Conservation (phyloP, 176 grass and related monocot genomes). For the Cenchrus fungigraminus region DNA sequence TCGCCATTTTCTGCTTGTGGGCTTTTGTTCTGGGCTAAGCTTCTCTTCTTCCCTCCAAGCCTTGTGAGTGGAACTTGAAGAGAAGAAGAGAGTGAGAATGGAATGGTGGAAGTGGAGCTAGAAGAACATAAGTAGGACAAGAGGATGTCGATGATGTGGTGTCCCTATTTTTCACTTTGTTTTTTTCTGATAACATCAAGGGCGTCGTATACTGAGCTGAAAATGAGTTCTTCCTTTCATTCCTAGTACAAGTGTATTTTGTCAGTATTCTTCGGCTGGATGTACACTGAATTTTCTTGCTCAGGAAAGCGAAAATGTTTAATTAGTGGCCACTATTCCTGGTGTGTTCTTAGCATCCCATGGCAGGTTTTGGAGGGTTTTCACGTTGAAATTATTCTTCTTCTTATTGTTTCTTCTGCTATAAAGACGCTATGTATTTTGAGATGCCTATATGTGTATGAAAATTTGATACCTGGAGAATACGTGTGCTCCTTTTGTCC, state of each 20-base stretch:
- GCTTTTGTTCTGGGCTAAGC: slow-evolving; percentile 25
- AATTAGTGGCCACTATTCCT: background rate
- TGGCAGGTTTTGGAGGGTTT: background rate
- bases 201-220: slow-evolving; percentile 45
- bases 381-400: slow-evolving; percentile 5
- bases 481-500: slow-evolving; percentile 10
- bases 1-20: slow-evolving; percentile 59
- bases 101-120: slow-evolving; percentile 46
- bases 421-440: slow-evolving; percentile 17
- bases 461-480: slow-evolving; percentile 11
- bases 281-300: slow-evolving; percentile 29
- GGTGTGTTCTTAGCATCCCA: background rate
- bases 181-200: slow-evolving; percentile 60
- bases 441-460: background rate
- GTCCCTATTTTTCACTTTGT: slow-evolving; percentile 40
- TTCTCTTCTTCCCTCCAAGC: slow-evolving; percentile 56
- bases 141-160: slow-evolving; percentile 52
- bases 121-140: slow-evolving; percentile 42
- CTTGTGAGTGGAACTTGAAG: slow-evolving; percentile 49
- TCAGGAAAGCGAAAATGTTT: background rate
- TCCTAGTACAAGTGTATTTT: slow-evolving; percentile 24
- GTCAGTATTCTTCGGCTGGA: slow-evolving; percentile 12
- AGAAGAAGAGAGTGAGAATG: slow-evolving; percentile 49
- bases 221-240: slow-evolving; percentile 50
- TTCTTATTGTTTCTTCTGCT: background rate